Percentiles rank a stretch among this genome's conserved stretches.
These are phyloP conservation scores for Rosa rugosa DNA, from an alignment of 306 rosid genomes.

Conservation along the genomic window DNA sequence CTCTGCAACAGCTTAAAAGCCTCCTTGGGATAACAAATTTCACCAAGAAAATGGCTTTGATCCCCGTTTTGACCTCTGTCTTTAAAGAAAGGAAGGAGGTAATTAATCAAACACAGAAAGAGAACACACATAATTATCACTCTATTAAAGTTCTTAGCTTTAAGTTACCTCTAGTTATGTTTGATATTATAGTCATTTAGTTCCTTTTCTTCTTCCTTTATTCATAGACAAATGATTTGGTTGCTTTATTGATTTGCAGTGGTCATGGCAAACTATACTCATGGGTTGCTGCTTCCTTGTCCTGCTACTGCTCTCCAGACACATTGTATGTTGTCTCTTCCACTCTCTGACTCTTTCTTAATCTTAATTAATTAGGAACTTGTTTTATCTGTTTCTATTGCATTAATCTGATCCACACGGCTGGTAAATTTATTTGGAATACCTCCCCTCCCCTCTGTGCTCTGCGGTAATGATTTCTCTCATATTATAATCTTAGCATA, in stretches of 20 bases:
- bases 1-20: slow-evolving; percentile 85
- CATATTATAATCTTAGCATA: no score
- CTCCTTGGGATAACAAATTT: slow-evolving; percentile 89
- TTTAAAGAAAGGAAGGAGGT: slow-evolving; percentile 68
- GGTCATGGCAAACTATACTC: slow-evolving; percentile 96
- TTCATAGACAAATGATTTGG: neutral
- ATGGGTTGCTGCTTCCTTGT: slow-evolving; percentile 88
- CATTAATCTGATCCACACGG: neutral
- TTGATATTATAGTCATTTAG: neutral
- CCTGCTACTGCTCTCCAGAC: slow-evolving; percentile 70
- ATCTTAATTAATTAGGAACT: neutral
- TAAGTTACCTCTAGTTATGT: neutral
- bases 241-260: slow-evolving; percentile 49
- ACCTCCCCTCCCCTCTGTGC: no score
- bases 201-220: neutral
- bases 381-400: neutral
- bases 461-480: neutral
- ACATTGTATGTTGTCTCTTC: slow-evolving; percentile 55
- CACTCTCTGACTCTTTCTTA: neutral
- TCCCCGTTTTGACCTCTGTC: slow-evolving; percentile 82
- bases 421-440: no score
- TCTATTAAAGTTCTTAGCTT: neutral
- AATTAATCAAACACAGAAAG: neutral
- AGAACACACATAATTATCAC: no score
- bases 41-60: slow-evolving; percentile 64